These are phyloP conservation scores for Solanum pinnatisectum DNA, from an alignment of 257 asterid species.

Conservation along the genomic window DNA sequence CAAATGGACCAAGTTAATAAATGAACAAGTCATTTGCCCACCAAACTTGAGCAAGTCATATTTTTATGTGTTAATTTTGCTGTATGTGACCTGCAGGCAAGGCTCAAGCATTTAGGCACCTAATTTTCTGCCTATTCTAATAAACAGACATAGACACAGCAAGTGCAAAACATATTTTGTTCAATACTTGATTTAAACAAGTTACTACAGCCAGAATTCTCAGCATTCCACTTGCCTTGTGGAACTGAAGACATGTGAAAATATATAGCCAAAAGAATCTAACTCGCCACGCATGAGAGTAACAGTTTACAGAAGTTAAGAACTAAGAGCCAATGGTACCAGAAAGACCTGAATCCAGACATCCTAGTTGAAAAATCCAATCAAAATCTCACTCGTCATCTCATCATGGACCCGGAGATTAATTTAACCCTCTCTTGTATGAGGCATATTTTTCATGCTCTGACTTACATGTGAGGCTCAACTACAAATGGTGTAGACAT, in stretches of 20 bases:
- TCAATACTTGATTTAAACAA: not conserved
- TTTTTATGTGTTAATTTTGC: not conserved
- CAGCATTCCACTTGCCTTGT: not conserved
- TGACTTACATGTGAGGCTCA: not conserved
- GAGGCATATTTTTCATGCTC: not conserved
- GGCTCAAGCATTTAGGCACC: not conserved
- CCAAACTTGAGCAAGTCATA: not conserved
- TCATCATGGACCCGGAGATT: not conserved
- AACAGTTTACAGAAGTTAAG: not conserved
- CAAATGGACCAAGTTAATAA: not conserved
- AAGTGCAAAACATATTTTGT: not conserved
- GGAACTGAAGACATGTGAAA: not conserved
- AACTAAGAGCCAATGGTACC: not conserved
- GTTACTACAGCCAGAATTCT: not conserved
- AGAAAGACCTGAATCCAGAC: not conserved
- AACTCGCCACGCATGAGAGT: not conserved
- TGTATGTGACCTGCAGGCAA: not conserved
- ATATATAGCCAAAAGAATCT: not conserved
- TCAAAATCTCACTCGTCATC: not conserved
- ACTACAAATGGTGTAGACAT: not conserved
- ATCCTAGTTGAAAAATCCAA: not conserved
- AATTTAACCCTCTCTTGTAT: not conserved
- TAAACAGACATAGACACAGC: not conserved
- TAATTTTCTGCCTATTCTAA: not conserved
- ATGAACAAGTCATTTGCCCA: not conserved